A percentile compares a stretch with the other conserved stretches of the same genome.
phyloP scores from a whole-genome alignment of 2,329 filamentous ascomycete genomes.

The Aspergillus ibericus region DNA sequence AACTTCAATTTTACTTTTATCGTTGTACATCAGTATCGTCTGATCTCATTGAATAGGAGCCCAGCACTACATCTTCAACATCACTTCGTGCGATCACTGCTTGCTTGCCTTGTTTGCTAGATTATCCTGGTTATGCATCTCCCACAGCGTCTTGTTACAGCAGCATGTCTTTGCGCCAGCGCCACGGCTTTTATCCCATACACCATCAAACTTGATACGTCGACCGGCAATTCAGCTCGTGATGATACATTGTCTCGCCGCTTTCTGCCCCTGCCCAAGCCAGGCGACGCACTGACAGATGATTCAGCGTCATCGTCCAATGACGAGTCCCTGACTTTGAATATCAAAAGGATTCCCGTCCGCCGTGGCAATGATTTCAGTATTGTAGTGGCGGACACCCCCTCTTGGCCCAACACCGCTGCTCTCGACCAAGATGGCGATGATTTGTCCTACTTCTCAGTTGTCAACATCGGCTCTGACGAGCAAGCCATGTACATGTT shows the following conservation, averaged over 20 bases:
- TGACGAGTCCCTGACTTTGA: slow-evolving; percentile 30
- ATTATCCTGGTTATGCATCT: slow-evolving; percentile 36
- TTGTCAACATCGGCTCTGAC: slow-evolving; percentile 51
- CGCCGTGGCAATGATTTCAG: slow-evolving; percentile 52
- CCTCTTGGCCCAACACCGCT: slow-evolving; percentile 48
- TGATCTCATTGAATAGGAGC: neutral
- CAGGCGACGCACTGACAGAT: slow-evolving; percentile 20
- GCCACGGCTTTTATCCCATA: slow-evolving; percentile 49
- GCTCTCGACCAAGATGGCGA: slow-evolving; percentile 55
- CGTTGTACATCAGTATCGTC: neutral
- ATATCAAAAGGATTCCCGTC: slow-evolving; percentile 39
- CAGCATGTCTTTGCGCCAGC: slow-evolving; percentile 31
- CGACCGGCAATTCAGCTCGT: slow-evolving; percentile 17
- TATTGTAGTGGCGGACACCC: slow-evolving; percentile 42
- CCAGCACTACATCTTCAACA: neutral
- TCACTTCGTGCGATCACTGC: neutral
- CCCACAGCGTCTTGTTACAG: slow-evolving; percentile 36
- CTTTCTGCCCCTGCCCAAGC: slow-evolving; percentile 34
- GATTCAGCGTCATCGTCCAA: slow-evolving; percentile 15
- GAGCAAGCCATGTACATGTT: slow-evolving; percentile 54
- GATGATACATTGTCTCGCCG: slow-evolving; percentile 22
- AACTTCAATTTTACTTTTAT: neutral
- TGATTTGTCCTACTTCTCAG: slow-evolving; percentile 57
- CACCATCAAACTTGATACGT: slow-evolving; percentile 25
- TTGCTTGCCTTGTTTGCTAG: neutral